Evolutionary conservation across 2,329 filamentous ascomycete genomes (phyloP), one percentile per base, ranked within the genome.

Genomic region (Periconia macrospinosa): DNA sequence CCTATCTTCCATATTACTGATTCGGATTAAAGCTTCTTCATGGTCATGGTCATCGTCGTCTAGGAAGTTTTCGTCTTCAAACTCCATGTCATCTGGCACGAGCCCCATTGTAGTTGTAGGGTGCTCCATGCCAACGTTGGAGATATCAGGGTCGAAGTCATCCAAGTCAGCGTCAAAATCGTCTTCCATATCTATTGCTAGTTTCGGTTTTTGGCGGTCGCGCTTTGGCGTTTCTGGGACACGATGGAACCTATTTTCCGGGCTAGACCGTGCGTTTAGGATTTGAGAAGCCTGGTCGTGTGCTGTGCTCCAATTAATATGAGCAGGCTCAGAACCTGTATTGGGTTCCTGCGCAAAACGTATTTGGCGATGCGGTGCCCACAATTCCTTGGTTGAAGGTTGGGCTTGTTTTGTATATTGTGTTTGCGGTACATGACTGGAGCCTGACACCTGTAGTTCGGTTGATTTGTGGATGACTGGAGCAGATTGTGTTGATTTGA

Each of bases 1-100:
- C 45, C 66, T 59, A 30, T 74, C 74, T 50, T 79, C 77, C 41
- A 78, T 65, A 47, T 77, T 72, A 41, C 75, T 71, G 10, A 77
- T 73, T 41, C 76, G 62, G 49, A 79, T 70, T 30, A 77, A 56
- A 8, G 70, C 68, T 58, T 71, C 68, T 2, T 71, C 67, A 45
- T 73, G 66, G 10, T 69, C 66, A 20, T 68, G 69, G 2, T 70
- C 62, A 23, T 57, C 56, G 17, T 44, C 40, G 35, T 51, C 41
- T 13, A 35, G 50, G 41, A 58, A 52, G 11, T 23, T 55, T 7
- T 45, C 47, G 17, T 71, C 68, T 19, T 62, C 57, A 33, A 68
- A 68, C 9, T 69, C 66, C 19, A 66, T 69, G 2, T 69, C 62
- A 27, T 56, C 30, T 14, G 54, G 52, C 6, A 58, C 58, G 11